Base-by-base conservation (phyloP, 2,329 filamentous ascomycete species). In the Ceratocystis variospora region DNA sequence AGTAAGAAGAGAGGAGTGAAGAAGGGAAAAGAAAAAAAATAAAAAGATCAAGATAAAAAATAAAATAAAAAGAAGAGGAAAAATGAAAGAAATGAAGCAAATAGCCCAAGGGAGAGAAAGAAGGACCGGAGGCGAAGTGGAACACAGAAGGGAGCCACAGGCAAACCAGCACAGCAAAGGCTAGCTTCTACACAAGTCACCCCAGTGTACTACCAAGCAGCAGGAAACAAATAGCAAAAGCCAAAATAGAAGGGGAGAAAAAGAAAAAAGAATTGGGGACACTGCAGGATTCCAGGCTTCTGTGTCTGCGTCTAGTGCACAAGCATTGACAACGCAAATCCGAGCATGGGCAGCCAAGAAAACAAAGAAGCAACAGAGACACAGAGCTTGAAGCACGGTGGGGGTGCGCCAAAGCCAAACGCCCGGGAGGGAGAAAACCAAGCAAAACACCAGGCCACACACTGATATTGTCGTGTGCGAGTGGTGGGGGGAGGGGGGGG, bases 51-150 rank as follows among this genome's bases (percentile, higher is more conserved):
- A 33, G 46, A 41, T n/a, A 48, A 48, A 45, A 45, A 50, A 41
- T 41, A 15, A n/a, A 45, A 63, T 28, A 63, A 22, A n/a, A 63
- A 33, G 10, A 17, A 19, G 25, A 64, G 33, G 12, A 45, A 33
- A 64, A 44, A 55, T 8, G 28, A 1, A 61, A 15, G 8, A 64
- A 31, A 64, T 59, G n/a, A 63, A 44, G 25, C 63, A 68, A 48
- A 50, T 50, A 50, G 19, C 48, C 48, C 17, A 22, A 50, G 66
- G 53, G 61, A 70, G 64, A 64, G 57, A 61, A 66, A 69, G 62
- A 62, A 62, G 67, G 67, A 67, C 66, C 45, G 15, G 53, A 57
- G 53, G 53, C 53, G n/a, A 57, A 57, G 53, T 57, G 53, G 53
- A 57, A 57, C 31, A 17, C 15, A 57, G 53, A 25, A 57, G 53